Conservation (phyloP, 148 eudicot species). For the Silene conica region DNA sequence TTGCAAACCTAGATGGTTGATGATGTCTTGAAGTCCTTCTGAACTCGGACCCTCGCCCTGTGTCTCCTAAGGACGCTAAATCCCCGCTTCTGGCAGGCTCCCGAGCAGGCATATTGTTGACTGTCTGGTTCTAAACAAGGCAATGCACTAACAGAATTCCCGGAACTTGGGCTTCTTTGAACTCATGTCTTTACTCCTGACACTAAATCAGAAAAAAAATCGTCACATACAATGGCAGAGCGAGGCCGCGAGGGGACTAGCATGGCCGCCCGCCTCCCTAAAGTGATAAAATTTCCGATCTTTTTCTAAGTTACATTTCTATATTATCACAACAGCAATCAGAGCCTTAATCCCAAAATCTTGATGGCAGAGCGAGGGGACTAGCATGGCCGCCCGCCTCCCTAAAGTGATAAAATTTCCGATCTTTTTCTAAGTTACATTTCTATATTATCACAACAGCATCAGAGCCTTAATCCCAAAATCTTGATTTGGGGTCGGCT, state of each 20-base stretch:
- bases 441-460: too few species aligned
- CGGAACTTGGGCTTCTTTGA: conserved; percentile 6
- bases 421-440: too few species aligned
- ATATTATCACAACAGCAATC: too few species aligned
- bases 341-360: too few species aligned
- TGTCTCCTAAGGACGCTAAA: conserved; percentile 24
- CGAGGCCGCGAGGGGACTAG: too few species aligned
- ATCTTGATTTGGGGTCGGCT: too few species aligned
- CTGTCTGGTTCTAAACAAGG: conserved; percentile 13
- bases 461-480: too few species aligned
- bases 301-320: too few species aligned
- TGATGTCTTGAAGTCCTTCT: conserved; percentile 33
- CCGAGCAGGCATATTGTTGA: conserved; percentile 23
- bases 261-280: too few species aligned
- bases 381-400: background rate
- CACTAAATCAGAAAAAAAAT: background rate
- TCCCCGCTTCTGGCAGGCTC: conserved; percentile 23
- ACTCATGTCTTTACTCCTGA: conserved; percentile 26
- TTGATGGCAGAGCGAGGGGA: background rate
- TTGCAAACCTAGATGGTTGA: conserved; percentile 35
- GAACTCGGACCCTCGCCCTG: conserved; percentile 27
- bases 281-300: too few species aligned
- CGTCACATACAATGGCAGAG: too few species aligned
- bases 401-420: too few species aligned
- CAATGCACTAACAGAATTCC: conserved; percentile 12